Conservation (phyloP, 2,329 filamentous ascomycete species). For the Ophiocordyceps sinensis region DNA sequence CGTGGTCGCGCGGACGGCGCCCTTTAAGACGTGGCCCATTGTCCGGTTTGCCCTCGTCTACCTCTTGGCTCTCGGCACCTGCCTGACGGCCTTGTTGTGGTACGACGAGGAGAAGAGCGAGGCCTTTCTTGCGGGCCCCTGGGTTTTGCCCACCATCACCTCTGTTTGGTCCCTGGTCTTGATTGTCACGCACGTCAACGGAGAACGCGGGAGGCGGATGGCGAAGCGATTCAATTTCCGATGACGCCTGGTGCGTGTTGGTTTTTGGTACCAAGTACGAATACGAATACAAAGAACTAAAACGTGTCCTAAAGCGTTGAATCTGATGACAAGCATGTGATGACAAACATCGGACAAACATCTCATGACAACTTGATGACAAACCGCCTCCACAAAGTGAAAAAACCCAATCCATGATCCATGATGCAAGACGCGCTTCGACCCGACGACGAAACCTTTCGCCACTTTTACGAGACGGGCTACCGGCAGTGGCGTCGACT, state of each 20-base stretch:
- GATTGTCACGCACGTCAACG: neutral
- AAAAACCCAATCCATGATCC: no score
- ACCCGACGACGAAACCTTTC: neutral
- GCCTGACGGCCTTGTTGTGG: neutral
- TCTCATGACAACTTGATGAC: no score
- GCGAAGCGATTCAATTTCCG: neutral
- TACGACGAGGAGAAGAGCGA: neutral
- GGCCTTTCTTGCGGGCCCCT: neutral
- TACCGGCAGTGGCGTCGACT: neutral
- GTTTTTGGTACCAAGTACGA: no score
- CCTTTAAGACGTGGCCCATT: neutral
- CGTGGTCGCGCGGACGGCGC: neutral
- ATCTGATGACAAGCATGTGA: no score
- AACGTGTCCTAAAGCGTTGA: no score
- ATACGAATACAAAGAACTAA: no score
- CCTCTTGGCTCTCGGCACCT: neutral
- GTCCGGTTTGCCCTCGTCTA: neutral
- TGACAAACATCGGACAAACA: no score
- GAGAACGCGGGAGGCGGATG: neutral
- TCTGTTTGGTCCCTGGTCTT: neutral
- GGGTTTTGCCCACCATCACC: neutral
- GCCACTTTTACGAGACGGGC: neutral
- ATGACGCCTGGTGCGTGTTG: no score
- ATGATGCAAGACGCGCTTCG: neutral
- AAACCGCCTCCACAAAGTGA: no score